Conservation (phyloP, 352 stramenopile genomes). For the Globisporangium canariense region DNA sequence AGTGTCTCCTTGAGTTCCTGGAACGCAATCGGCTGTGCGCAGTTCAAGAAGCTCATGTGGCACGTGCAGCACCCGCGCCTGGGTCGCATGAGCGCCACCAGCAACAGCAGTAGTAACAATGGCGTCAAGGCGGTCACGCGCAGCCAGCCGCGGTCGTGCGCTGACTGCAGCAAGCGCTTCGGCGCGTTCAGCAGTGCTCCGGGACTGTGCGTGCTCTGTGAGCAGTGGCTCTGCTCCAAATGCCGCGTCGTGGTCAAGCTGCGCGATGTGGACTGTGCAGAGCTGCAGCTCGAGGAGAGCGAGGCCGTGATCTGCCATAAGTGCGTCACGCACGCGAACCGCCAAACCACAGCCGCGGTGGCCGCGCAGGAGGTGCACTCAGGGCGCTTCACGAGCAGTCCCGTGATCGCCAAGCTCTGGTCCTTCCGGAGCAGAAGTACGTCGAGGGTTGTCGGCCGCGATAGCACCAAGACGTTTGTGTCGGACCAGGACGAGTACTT, state of each 20-base stretch:
- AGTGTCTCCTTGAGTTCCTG: constrained; percentile 43
- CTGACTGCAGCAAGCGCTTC: constrained; percentile 25
- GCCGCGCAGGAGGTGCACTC: constrained; percentile 28
- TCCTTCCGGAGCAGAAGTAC: not conserved
- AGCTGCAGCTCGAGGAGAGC: constrained; percentile 27
- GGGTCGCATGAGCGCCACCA: not conserved
- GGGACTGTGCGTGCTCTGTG: constrained; percentile 29
- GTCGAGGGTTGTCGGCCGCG: not conserved
- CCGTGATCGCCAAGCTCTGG: constrained; percentile 4
- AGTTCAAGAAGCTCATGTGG: constrained; percentile 50
- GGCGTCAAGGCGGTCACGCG: not conserved
- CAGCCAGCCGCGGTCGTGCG: not conserved
- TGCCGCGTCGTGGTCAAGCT: constrained; percentile 34
- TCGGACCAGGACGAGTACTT: not conserved
- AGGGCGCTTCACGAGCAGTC: constrained; percentile 14
- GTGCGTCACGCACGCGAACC: constrained; percentile 26
- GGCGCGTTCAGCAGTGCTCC: constrained; percentile 26
- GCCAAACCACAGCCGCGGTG: constrained; percentile 24
- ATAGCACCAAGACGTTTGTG: not conserved
- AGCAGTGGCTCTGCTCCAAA: constrained; percentile 35
- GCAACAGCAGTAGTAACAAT: not conserved
- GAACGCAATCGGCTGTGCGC: constrained; percentile 41
- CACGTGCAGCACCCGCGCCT: constrained; percentile 5
- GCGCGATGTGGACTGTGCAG: constrained; percentile 18
- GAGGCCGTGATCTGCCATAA: constrained; percentile 32